Evolutionary conservation across 306 rosid species (phyloP).

Genomic region (Quercus ilex): DNA sequence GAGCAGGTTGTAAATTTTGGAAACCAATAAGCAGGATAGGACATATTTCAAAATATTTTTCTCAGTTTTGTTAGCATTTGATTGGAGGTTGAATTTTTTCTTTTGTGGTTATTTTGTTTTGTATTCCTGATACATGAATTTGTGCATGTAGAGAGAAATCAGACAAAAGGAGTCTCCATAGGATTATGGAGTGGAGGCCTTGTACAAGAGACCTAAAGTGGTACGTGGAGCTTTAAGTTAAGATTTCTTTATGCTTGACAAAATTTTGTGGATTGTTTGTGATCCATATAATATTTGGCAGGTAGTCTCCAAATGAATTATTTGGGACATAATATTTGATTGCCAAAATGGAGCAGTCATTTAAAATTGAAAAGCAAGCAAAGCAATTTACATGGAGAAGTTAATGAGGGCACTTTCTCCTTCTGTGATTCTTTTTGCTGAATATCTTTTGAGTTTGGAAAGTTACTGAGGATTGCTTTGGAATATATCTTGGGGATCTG

Average conservation of each 20-base stretch:
- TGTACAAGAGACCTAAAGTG: conserved; percentile 61
- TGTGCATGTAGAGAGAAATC: conserved; percentile 41
- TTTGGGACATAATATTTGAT: not conserved
- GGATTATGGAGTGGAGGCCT: conserved; percentile 78
- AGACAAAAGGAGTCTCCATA: conserved; percentile 77
- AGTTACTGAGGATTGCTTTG: conserved; percentile 4
- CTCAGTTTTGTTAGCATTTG: not conserved
- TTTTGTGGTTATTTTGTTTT: not conserved
- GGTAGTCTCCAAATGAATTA: not conserved
- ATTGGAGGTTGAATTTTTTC: not conserved
- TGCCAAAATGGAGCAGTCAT: not conserved
- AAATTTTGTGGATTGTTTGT: not conserved
- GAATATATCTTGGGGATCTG: no score
- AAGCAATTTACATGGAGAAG: not conserved
- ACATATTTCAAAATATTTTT: not conserved
- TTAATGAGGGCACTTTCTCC: not conserved
- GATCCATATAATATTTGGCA: not conserved
- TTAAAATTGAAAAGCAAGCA: not conserved
- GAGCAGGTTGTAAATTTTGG: not conserved
- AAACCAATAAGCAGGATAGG: not conserved
- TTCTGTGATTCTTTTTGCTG: not conserved
- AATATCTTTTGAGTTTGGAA: not conserved
- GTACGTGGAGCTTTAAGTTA: conserved; percentile 30
- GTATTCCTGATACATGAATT: not conserved
- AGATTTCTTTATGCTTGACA: not conserved